Evolutionary conservation across 441 rosid genomes (phyloP), one percentile per base, ranked within the genome.

Genomic region (Aquilaria agallochum): DNA sequence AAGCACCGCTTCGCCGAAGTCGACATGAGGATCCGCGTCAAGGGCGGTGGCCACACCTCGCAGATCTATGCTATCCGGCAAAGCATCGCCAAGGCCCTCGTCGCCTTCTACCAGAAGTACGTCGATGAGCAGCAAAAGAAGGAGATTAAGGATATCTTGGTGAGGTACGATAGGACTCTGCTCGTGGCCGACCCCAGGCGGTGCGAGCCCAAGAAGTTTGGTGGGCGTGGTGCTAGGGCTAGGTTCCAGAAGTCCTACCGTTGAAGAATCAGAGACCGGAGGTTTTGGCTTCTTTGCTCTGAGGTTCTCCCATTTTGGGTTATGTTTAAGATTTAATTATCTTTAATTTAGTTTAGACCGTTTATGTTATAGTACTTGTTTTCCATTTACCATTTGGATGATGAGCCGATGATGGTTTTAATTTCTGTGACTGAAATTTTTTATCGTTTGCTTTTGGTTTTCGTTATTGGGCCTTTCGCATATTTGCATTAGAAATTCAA

Each of bases 231-330:
- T 59, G 96, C 96, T 32, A 87, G 96, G 62, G 76, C 96, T 47
- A 86, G 96, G 76, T 89, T 87, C 90, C 96, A 87, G 83, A 89
- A 89, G 81, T 76, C 83, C 77, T 89, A 89, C 78, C 96, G 96
- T 87, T 89, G 76, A 85, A 9, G 64, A 55, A 47, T 42, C 52
- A 66, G 32, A 50, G 7, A 9, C 48, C 14, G 30, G 59, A 65
- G 68, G 57, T 31, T 65, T 49, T 11, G 9, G 4, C 5, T 65
- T 9, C 40, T 0, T 50, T 27, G 55, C 31, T 27, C 2, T 52
- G 31, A 5, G 27, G 11, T 20, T 30, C 15, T 44, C 32, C 2
- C 15, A 20, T 30, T 14, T 55, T 56, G 51, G 59, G 33, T 2
- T 67, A 61, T 63, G 52, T 52, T 34, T 27, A 62, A 11, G 42